Base-by-base conservation (phyloP, 805 yeast species). In the Yamadazyma nakazawae region DNA sequence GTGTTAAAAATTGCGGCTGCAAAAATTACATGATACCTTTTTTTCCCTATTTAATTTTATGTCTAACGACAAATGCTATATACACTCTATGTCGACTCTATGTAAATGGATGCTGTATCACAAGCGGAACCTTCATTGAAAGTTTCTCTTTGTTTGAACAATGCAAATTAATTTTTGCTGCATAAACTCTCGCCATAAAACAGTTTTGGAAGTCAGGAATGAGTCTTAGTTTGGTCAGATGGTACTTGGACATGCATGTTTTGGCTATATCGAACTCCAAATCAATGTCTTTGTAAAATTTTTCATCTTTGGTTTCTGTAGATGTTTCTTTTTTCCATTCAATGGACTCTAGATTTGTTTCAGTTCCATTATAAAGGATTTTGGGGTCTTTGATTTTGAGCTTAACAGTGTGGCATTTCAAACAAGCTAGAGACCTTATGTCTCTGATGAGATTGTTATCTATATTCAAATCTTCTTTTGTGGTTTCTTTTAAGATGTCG, bases 181-280 rank as follows among this genome's bases (percentile, higher is more conserved):
- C 67, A 48, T 70, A 70, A 31, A 68, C 37, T 31, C 75, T 54
- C 2, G 70, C 64, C 40, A 66, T 30, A 36, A 58, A 55, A 47
- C 75, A 70, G 13, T 54, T 53, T 52, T 70, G 75, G 54, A 70
- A 70, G 38, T 65, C 70, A 3, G 75, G 75, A 14, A 68, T 60
- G 28, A 70, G 51, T 44, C 65, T 60, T 43, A 66, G 68, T 12
- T 67, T 62, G 19, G 56, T 54, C 14, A 57, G 55, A 13, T 25
- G 38, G 34, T 30, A 25, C 43, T 32, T 35, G 32, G 19, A 21
- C 42, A 40, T 37, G 18, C 30, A 17, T 6, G 40, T 35, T 16
- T 48, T 56, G 16, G 57, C 48, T 6, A 67, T 49, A 45, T 70
- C 70, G 14, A 69, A 50, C 4, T 43, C 45, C 2, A 52, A 8